Conservation (phyloP, 805 yeast species). For the Candida wancherniae region DNA sequence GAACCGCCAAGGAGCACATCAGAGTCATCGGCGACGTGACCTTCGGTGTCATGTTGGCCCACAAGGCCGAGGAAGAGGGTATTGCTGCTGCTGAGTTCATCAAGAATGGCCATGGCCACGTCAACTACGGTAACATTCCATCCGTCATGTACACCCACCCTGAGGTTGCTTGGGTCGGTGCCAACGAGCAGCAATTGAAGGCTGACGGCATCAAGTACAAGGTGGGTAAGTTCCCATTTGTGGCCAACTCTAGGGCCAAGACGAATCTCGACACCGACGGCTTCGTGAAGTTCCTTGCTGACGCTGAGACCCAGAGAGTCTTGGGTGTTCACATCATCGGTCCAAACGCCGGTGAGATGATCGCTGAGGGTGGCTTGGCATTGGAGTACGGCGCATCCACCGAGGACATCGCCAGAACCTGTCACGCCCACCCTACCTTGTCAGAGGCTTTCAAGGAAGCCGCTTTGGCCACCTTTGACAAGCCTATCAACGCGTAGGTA, state of each 20-base stretch:
- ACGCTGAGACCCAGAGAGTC: slow-evolving; percentile 94
- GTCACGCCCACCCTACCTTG: slow-evolving; percentile 98
- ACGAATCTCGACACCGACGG: slow-evolving; percentile 97
- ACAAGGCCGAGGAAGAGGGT: slow-evolving; percentile 99
- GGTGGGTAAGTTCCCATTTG: slow-evolving; percentile 96
- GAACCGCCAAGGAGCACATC: slow-evolving; percentile 88
- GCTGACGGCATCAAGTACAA: slow-evolving; percentile 87
- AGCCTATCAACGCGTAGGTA: slow-evolving; percentile 64
- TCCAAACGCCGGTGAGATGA: slow-evolving; percentile 99
- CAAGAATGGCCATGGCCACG: slow-evolving; percentile 93
- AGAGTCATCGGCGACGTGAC: slow-evolving; percentile 98
- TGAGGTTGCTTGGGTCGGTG: slow-evolving; percentile 99
- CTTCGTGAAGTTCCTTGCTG: slow-evolving; percentile 91
- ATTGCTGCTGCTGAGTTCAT: slow-evolving; percentile 96
- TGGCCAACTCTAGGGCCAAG: slow-evolving; percentile 99
- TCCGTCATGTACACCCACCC: slow-evolving; percentile 99
- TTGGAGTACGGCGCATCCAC: slow-evolving; percentile 98
- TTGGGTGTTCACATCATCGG: slow-evolving; percentile 97
- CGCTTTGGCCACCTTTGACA: slow-evolving; percentile 84
- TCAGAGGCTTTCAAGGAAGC: slow-evolving; percentile 99
- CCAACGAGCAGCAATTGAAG: slow-evolving; percentile 90
- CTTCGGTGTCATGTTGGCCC: slow-evolving; percentile 98
- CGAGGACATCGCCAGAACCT: slow-evolving; percentile 94
- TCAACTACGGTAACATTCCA: slow-evolving; percentile 96
- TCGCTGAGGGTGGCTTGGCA: slow-evolving; percentile 97